These are phyloP conservation scores for Mycena olivaceomarginata DNA, from an alignment of 768 basidiomycete genomes.

Conservation along the genomic window DNA sequence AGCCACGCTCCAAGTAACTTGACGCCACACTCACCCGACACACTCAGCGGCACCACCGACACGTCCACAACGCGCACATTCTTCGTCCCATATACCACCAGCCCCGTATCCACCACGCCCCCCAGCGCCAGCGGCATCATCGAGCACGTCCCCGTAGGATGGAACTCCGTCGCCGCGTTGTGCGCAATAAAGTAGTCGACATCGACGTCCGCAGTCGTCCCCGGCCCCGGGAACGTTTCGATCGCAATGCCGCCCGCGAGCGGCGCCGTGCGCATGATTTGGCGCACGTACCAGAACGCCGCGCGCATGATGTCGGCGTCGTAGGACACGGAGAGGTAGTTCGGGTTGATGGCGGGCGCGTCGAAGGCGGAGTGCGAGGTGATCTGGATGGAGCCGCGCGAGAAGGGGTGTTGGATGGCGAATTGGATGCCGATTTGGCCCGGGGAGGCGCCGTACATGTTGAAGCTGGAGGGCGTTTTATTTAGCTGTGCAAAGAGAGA, in stretches of 20 bases:
- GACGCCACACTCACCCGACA: constrained; percentile 25
- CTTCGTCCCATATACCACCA: constrained; percentile 65
- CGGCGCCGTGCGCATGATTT: constrained; percentile 35
- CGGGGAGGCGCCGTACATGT: constrained; percentile 39
- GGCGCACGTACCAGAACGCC: constrained; percentile 40
- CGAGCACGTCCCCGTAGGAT: constrained; percentile 38
- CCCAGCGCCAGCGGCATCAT: constrained; percentile 36
- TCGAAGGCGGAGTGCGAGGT: constrained; percentile 37
- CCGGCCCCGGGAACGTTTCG: constrained; percentile 35
- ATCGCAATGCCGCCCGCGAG: constrained; percentile 14
- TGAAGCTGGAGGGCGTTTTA: constrained; percentile 28
- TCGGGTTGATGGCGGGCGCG: constrained; percentile 43
- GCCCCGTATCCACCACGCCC: constrained; percentile 62
- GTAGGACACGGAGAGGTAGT: constrained; percentile 43
- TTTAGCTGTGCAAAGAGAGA: not conserved
- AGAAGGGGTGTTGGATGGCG: constrained; percentile 43
- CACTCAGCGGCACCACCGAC: constrained; percentile 41
- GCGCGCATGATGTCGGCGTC: constrained; percentile 42
- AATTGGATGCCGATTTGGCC: constrained; percentile 39
- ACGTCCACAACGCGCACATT: constrained; percentile 63
- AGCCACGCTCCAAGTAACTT: not conserved
- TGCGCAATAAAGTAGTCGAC: constrained; percentile 38
- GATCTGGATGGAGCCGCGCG: constrained; percentile 41
- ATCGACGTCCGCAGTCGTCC: constrained; percentile 20
- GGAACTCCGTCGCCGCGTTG: constrained; percentile 34